phyloP scores from a whole-genome alignment of 2,329 filamentous ascomycete species.

The Penicillium sp. region DNA sequence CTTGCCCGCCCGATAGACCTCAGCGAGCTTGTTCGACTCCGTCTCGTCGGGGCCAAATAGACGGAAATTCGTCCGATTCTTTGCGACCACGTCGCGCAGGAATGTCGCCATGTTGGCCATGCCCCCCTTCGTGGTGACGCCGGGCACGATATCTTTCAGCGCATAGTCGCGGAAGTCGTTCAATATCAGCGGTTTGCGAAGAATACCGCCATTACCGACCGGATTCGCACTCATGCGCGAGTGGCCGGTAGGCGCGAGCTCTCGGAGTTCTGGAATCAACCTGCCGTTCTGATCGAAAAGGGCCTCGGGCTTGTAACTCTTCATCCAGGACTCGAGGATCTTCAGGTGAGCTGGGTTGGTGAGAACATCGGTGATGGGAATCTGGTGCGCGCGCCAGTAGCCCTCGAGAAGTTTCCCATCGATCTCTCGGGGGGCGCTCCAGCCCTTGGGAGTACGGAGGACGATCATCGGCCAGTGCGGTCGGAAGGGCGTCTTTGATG shows the following conservation, averaged over 20 bases:
- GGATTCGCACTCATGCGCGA: constrained; percentile 75
- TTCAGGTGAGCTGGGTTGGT: constrained; percentile 65
- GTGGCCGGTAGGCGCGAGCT: constrained; percentile 62
- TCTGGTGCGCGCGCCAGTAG: constrained; percentile 77
- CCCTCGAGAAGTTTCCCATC: constrained; percentile 69
- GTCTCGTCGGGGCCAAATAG: constrained; percentile 79
- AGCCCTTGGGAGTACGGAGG: constrained; percentile 74
- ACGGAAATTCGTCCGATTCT: constrained; percentile 67
- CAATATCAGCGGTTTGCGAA: constrained; percentile 65
- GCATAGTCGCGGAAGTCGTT: constrained; percentile 69
- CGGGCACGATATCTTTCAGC: constrained; percentile 60
- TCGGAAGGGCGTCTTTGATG: constrained; percentile 65
- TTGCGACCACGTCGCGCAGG: constrained; percentile 64
- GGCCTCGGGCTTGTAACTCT: constrained; percentile 69
- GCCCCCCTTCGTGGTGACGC: constrained; percentile 56
- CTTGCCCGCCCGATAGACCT: constrained; percentile 70
- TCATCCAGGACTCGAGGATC: constrained; percentile 73
- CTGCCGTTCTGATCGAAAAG: constrained; percentile 64
- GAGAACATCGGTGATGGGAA: constrained; percentile 68
- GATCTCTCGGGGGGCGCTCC: constrained; percentile 71
- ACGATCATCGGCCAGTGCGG: constrained; percentile 77
- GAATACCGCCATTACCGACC: constrained; percentile 66
- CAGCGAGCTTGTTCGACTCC: constrained; percentile 72
- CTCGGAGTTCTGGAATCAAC: constrained; percentile 61
- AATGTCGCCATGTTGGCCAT: constrained; percentile 69